Evolutionary conservation across 768 basidiomycete genomes (phyloP).

Genomic region (Dioszegia aurantiaca): DNA sequence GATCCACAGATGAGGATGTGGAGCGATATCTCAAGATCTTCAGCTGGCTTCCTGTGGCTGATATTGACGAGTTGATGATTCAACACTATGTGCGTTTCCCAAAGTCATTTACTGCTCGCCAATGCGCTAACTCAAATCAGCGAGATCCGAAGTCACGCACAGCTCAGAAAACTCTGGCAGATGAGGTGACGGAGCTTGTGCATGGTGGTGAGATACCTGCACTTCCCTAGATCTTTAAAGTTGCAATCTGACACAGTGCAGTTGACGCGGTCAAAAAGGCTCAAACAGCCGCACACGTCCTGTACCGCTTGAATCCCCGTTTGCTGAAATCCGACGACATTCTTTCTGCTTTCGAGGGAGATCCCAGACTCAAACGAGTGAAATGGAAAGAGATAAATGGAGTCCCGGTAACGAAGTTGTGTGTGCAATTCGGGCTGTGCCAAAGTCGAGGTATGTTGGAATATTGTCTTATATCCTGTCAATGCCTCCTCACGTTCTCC

Average conservation of each 20-base stretch:
- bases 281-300: constrained; percentile 55
- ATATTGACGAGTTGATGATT: constrained; percentile 61
- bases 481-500: background rate
- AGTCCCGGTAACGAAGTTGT: constrained; percentile 63
- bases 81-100: constrained; percentile 62
- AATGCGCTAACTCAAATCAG: constrained; percentile 28
- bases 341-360: constrained; percentile 62
- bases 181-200: constrained; percentile 63
- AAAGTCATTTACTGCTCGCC: too few species aligned
- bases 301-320: constrained; percentile 55
- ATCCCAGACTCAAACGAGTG: constrained; percentile 63
- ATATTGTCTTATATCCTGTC: too few species aligned
- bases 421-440: constrained; percentile 60
- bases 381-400: constrained; percentile 59
- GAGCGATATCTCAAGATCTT: constrained; percentile 76
- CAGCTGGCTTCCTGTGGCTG: constrained; percentile 65
- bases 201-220: constrained; percentile 64
- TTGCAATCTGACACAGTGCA: background rate
- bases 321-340: constrained; percentile 61
- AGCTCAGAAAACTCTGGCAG: constrained; percentile 60
- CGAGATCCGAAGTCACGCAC: constrained; percentile 53
- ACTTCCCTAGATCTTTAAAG: constrained; percentile 14
- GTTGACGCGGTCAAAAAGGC: constrained; percentile 56
- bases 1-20: constrained; percentile 74
- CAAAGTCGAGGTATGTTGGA: constrained; percentile 68